Conservation (phyloP, 83 land plant genomes). For the Thuja plicata region DNA sequence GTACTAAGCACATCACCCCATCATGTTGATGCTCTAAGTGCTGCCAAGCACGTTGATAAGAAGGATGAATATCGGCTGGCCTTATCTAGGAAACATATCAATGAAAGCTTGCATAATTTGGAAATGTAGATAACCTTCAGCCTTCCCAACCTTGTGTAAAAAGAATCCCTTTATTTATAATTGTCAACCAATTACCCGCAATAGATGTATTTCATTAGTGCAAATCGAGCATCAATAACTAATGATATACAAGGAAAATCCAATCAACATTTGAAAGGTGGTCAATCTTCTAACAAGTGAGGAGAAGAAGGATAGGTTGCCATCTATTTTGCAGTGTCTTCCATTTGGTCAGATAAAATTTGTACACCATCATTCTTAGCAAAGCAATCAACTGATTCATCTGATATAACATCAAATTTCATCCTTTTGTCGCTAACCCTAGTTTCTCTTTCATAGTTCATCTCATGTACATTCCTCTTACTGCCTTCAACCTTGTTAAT, state of each 20-base stretch:
- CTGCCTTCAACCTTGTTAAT: neutral
- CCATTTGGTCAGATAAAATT: neutral
- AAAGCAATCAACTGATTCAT: neutral
- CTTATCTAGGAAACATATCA: slow-evolving; percentile 32
- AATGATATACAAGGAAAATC: too few relatives aligned
- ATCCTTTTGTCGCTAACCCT: neutral
- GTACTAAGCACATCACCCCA: slow-evolving; percentile 72
- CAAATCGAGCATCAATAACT: too few relatives aligned
- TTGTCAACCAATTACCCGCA: too few relatives aligned
- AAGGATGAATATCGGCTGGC: slow-evolving; percentile 72
- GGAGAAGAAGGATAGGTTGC: too few relatives aligned
- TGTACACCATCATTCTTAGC: neutral
- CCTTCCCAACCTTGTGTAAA: too few relatives aligned
- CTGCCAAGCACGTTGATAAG: slow-evolving; percentile 71
- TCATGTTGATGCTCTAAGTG: slow-evolving; percentile 67
- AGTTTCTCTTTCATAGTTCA: neutral
- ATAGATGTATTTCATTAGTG: too few relatives aligned
- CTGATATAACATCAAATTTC: slow-evolving; percentile 2
- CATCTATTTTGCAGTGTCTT: neutral
- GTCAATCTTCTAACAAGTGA: too few relatives aligned
- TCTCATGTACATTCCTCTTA: neutral
- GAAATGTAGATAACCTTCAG: too few relatives aligned
- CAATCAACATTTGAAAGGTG: too few relatives aligned
- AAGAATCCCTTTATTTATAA: too few relatives aligned
- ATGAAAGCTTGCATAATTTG: too few relatives aligned